These are phyloP conservation scores for Podaxis sp. DNA, from an alignment of 768 basidiomycete genomes.

Conservation along the genomic window DNA sequence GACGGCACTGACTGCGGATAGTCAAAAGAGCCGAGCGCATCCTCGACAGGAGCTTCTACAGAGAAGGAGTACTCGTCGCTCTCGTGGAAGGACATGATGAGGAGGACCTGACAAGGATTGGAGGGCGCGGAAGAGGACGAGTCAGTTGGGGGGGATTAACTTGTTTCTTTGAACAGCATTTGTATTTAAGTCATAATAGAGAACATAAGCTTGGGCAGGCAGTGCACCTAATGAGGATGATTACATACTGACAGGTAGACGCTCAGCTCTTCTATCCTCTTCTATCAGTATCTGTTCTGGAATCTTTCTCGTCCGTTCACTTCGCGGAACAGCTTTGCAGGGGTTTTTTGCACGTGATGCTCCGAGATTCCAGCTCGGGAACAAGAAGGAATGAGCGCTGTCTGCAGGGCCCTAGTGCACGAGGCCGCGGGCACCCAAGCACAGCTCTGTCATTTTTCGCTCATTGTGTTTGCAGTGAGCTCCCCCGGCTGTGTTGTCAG, in stretches of 20 bases:
- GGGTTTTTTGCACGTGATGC: neutral
- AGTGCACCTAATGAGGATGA: neutral
- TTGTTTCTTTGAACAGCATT: neutral
- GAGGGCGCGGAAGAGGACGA: neutral
- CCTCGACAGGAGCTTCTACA: neutral
- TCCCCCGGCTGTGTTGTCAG: neutral
- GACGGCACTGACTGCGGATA: neutral
- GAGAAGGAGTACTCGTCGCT: neutral
- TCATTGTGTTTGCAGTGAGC: neutral
- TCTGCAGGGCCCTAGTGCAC: neutral
- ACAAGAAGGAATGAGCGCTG: neutral
- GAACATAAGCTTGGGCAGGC: neutral
- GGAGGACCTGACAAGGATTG: neutral
- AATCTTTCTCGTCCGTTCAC: neutral
- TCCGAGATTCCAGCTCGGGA: neutral
- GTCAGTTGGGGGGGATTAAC: neutral
- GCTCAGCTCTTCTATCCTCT: neutral
- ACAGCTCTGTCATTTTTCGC: neutral
- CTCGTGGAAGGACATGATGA: neutral
- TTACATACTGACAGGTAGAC: neutral
- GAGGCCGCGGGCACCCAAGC: neutral
- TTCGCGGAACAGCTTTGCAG: neutral
- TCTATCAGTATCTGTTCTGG: neutral
- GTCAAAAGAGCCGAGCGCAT: neutral
- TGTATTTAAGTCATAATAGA: neutral